These are phyloP conservation scores for Polyporus tsugae DNA, from an alignment of 1,284 basidiomycete species.

Conservation along the genomic window DNA sequence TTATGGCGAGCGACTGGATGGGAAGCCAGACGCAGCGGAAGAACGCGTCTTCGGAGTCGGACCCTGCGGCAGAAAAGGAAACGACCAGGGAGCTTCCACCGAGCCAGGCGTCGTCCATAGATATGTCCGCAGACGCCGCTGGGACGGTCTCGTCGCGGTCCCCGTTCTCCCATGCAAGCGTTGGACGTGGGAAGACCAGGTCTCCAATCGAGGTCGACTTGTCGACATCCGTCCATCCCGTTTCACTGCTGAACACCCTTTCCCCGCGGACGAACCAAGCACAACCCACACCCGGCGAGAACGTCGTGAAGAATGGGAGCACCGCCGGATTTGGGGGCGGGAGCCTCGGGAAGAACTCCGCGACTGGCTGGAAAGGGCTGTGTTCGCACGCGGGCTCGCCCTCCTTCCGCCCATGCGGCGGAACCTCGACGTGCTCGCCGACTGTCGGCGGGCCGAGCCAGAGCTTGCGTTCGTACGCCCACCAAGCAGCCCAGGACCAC, in stretches of 20 bases:
- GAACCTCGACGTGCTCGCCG: constrained; percentile 53
- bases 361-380: constrained; percentile 61
- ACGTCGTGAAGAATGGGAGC: constrained; percentile 66
- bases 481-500: constrained; percentile 75
- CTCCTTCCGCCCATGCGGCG: constrained; percentile 38
- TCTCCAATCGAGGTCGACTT: constrained; percentile 74
- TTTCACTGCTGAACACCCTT: constrained; percentile 52
- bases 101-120: constrained; percentile 73
- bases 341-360: constrained; percentile 58
- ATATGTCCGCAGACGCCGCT: constrained; percentile 49
- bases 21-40: constrained; percentile 71
- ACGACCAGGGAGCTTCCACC: constrained; percentile 69
- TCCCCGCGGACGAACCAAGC: constrained; percentile 73
- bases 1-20: constrained; percentile 65
- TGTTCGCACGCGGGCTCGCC: constrained; percentile 57
- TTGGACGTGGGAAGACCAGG: constrained; percentile 71
- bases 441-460: constrained; percentile 65
- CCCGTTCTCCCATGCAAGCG: constrained; percentile 58
- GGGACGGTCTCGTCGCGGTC: constrained; percentile 51
- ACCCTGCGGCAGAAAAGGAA: constrained; percentile 48
- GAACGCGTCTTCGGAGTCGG: constrained; percentile 51
- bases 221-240: constrained; percentile 78
- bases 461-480: constrained; percentile 69
- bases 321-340: constrained; percentile 63
- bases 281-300: constrained; percentile 73